Evolutionary conservation across 2,329 filamentous ascomycete genomes (phyloP).

Genomic region (Ophiocordyceps sinensis): DNA sequence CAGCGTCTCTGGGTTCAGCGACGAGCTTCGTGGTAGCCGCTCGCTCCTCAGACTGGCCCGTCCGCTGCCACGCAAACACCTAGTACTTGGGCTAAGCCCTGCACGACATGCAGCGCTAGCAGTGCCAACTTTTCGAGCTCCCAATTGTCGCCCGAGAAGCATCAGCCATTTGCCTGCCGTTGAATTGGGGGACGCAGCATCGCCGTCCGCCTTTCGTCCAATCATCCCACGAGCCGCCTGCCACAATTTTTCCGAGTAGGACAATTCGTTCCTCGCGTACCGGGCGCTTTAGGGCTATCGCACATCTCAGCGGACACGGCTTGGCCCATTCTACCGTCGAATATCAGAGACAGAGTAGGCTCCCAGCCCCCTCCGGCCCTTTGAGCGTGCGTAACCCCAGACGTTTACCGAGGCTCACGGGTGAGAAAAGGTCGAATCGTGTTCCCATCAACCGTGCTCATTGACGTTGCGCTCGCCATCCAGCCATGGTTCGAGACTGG

Average conservation of each 20-base stretch:
- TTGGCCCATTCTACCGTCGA: too few relatives aligned
- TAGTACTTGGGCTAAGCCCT: slow-evolving; percentile 3
- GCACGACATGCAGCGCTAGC: slow-evolving; percentile 8
- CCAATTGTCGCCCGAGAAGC: neutral
- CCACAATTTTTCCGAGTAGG: too few relatives aligned
- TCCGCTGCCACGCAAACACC: neutral
- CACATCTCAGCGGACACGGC: too few relatives aligned
- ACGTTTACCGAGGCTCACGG: too few relatives aligned
- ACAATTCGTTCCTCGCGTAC: too few relatives aligned
- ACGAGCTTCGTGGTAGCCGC: too few relatives aligned
- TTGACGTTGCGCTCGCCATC: neutral
- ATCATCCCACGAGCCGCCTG: too few relatives aligned
- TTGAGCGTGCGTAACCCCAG: too few relatives aligned
- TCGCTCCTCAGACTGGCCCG: neutral
- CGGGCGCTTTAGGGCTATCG: too few relatives aligned
- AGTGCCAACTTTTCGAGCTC: neutral
- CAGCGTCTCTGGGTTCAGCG: neutral
- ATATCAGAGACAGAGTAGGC: too few relatives aligned
- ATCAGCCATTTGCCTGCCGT: neutral
- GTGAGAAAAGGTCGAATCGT: too few relatives aligned
- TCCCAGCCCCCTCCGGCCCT: too few relatives aligned
- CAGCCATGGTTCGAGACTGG: slow-evolving; percentile 26
- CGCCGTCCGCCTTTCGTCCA: neutral
- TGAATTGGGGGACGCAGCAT: neutral
- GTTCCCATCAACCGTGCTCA: neutral